A percentile compares a stretch with the other conserved stretches of the same genome.
phyloP scores from a whole-genome alignment of 2,329 filamentous ascomycete genomes.

The Pestalotiopsis sp. region DNA sequence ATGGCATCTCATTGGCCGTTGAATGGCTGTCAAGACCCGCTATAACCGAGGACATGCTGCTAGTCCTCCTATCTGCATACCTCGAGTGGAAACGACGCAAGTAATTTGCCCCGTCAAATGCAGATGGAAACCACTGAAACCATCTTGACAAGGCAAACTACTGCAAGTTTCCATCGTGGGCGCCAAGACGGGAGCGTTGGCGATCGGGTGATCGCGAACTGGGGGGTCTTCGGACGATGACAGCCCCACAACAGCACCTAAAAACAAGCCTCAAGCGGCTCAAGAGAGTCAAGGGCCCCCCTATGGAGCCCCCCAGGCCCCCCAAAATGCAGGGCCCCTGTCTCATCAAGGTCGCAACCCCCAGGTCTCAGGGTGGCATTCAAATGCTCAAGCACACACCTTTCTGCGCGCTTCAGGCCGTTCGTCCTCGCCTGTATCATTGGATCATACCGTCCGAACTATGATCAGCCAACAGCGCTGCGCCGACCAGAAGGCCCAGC shows the following conservation, averaged over 20 bases:
- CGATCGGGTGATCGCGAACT: not conserved
- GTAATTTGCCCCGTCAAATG: not conserved
- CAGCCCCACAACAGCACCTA: not conserved
- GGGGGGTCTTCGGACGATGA: not conserved
- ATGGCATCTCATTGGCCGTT: too few relatives aligned
- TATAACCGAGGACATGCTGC: too few relatives aligned
- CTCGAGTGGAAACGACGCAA: not conserved
- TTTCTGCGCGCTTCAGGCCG: not conserved
- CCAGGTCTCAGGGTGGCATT: not conserved
- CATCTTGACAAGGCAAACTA: not conserved
- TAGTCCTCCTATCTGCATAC: too few relatives aligned
- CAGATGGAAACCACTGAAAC: not conserved
- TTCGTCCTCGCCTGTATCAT: not conserved
- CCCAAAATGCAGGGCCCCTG: not conserved
- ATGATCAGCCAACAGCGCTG: not conserved
- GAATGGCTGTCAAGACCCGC: too few relatives aligned
- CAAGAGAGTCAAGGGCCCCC: too few relatives aligned
- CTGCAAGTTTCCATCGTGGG: not conserved
- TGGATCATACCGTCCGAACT: not conserved
- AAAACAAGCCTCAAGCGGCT: too few relatives aligned
- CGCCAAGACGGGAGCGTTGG: not conserved
- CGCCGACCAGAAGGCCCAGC: not conserved
- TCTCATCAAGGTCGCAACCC: not conserved
- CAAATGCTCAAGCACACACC: not conserved
- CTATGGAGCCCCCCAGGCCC: too few relatives aligned